A percentile compares a stretch with the other conserved stretches of the same genome.
These are phyloP conservation scores for Uromyces viciae-fabae DNA, from an alignment of 1,284 basidiomycete genomes.

Conservation along the genomic window DNA sequence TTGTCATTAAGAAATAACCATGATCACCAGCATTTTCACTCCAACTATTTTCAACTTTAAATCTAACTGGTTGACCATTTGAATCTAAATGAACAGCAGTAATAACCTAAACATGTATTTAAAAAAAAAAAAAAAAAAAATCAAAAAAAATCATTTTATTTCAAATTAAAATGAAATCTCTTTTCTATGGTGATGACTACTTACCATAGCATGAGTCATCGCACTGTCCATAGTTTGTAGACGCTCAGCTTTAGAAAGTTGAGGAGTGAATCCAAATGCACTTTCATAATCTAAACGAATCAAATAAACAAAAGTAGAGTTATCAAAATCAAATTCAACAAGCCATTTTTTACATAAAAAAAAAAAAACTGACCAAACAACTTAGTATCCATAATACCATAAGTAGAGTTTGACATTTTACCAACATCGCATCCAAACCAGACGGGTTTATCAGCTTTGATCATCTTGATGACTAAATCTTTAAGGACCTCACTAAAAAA, in stretches of 20 bases:
- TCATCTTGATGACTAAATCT: conserved; percentile 57
- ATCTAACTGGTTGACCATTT: conserved; percentile 71
- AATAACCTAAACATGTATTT: conserved; percentile 67
- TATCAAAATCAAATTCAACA: not conserved
- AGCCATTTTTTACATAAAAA: not conserved
- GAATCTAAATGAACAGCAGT: conserved; percentile 81
- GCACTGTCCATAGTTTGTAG: conserved; percentile 74
- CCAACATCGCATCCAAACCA: conserved; percentile 69
- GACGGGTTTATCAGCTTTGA: conserved; percentile 84
- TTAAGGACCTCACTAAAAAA: conserved; percentile 9
- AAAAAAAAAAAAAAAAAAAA: conserved; percentile 38
- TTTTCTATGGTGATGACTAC: not conserved
- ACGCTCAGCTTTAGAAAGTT: conserved; percentile 75
- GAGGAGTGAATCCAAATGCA: conserved; percentile 62
- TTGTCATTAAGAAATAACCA: conserved; percentile 78
- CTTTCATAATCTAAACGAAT: conserved; percentile 26
- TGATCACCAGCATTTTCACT: conserved; percentile 73
- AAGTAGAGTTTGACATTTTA: conserved; percentile 52
- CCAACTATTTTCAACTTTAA: conserved; percentile 96
- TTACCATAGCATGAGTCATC: conserved; percentile 77
- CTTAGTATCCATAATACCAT: conserved; percentile 79
- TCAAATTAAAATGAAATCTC: not conserved
- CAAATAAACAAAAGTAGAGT: not conserved
- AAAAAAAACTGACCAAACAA: conserved; percentile 63
- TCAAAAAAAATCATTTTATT: not conserved